phyloP scores from a whole-genome alignment of 1,139 yeast species.

The Diutina scorzettiae region DNA sequence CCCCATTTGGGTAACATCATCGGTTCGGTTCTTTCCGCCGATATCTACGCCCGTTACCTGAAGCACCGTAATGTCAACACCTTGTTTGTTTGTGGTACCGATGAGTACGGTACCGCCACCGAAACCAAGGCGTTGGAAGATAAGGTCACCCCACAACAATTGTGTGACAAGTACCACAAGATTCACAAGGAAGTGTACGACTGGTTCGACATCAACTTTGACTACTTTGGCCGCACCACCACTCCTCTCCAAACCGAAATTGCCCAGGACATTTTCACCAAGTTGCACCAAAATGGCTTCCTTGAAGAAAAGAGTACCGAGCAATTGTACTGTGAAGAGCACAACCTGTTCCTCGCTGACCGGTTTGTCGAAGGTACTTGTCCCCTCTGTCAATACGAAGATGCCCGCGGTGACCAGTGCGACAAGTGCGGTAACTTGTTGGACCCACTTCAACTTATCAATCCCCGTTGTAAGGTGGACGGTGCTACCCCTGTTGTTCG shows the following conservation, averaged over 20 bases:
- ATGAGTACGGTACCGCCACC: slow-evolving; percentile 98
- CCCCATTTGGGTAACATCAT: slow-evolving; percentile 97
- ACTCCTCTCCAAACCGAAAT: slow-evolving; percentile 86
- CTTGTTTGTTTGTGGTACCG: slow-evolving; percentile 88
- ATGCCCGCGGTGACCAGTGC: slow-evolving; percentile 99
- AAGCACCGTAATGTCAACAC: slow-evolving; percentile 84
- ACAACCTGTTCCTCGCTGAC: slow-evolving; percentile 87
- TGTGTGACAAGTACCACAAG: slow-evolving; percentile 82
- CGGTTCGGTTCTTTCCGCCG: slow-evolving; percentile 92
- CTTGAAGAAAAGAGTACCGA: slow-evolving; percentile 81
- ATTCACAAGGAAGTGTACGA: slow-evolving; percentile 85
- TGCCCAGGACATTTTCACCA: slow-evolving; percentile 83
- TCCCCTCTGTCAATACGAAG: slow-evolving; percentile 89
- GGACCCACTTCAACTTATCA: slow-evolving; percentile 83
- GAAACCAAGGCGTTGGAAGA: slow-evolving; percentile 97
- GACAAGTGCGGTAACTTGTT: slow-evolving; percentile 87
- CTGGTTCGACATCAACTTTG: slow-evolving; percentile 95
- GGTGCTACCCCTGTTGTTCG: slow-evolving; percentile 67
- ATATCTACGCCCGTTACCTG: slow-evolving; percentile 82
- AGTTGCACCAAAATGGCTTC: slow-evolving; percentile 60
- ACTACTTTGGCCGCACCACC: slow-evolving; percentile 92
- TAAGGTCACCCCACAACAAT: slow-evolving; percentile 70
- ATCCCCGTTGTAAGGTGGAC: slow-evolving; percentile 94
- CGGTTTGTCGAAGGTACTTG: slow-evolving; percentile 96
- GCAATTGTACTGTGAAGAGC: slow-evolving; percentile 85